Base-by-base conservation (phyloP, 495 filamentous ascomycete genomes). In the Tuber aestivum region DNA sequence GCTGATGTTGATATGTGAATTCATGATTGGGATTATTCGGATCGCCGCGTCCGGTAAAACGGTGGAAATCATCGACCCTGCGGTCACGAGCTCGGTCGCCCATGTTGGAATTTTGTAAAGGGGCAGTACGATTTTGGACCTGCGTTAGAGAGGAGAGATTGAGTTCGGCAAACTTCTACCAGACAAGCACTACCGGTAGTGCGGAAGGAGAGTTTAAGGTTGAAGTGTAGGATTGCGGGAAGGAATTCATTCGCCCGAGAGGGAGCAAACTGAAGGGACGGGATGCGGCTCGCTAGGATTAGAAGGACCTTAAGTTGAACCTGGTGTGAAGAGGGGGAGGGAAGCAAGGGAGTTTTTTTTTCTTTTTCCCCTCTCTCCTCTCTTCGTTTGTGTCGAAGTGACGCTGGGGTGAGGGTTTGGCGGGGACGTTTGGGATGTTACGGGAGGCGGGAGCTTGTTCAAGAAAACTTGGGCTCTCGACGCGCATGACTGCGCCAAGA, bases 11-110 rank as follows among this genome's bases (percentile, higher is more conserved):
- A 44, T 79, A 82, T 2, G 74, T 74, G 75, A 82, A 82, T 40
- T 82, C 81, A 14, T 74, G 80, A 20, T 82, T 73, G 37, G 32
- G 56, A 23, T 48, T 71, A 69, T 75, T 77, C 38, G 80, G 77
- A 75, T 82, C 77, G 20, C 74, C 70, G 69, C 77, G 76, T 65
- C 80, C 81, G 6, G 81, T 82, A 61, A 82, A 82, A 70, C 75
- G 73, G 16, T 72, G 72, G 44, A 79, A 76, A 37, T 79, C 72
- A 0, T 79, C 73, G 45, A 69, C 70, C 41, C 72, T 65, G 14
- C 72, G 78, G 20, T 80, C 74, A 41, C 71, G 70, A 10, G 70
- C 79, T 41, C 75, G 74, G 12, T 78, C 79, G 37, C 73, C 56
- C 56, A 65, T 56, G 23, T 2, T 56, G 10, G 50, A 27, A n/a